Evolutionary conservation across 352 stramenopile genomes (phyloP).

Genomic region (Phytophthora vignae): DNA sequence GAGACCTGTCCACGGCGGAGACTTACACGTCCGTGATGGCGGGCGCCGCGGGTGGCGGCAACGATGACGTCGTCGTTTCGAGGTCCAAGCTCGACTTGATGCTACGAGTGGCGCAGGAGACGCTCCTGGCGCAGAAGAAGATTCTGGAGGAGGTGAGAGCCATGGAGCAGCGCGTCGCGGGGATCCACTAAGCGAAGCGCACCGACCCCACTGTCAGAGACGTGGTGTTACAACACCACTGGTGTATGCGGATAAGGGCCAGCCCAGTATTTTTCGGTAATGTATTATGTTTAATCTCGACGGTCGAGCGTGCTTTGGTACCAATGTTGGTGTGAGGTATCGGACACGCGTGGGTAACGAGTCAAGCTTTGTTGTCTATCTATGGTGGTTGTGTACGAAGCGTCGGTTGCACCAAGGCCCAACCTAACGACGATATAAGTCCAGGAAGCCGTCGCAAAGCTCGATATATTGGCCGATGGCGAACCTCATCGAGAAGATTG

Average conservation of each 20-base stretch:
- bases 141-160: slow-evolving; percentile 65
- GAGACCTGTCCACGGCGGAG: slow-evolving; percentile 41
- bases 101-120: slow-evolving; percentile 64
- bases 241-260: neutral
- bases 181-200: slow-evolving; percentile 16
- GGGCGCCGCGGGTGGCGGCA: slow-evolving; percentile 11
- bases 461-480: slow-evolving; percentile 34
- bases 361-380: neutral
- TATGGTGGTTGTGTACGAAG: neutral
- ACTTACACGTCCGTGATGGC: slow-evolving; percentile 40
- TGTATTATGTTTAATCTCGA: neutral
- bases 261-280: neutral
- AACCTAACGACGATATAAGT: neutral
- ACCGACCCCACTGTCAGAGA: no score
- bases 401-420: neutral
- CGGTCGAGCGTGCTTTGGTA: no score
- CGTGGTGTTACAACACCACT: no score
- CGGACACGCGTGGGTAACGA: no score
- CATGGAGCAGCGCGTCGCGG: slow-evolving; percentile 53
- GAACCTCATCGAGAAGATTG: slow-evolving; percentile 75
- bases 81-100: slow-evolving; percentile 65
- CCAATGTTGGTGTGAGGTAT: no score
- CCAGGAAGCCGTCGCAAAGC: slow-evolving; percentile 10
- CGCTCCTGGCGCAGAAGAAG: slow-evolving; percentile 64
- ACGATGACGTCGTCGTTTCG: slow-evolving; percentile 50